phyloP scores from a whole-genome alignment of 495 filamentous ascomycete species.

The Rhizodiscina lignyota region DNA sequence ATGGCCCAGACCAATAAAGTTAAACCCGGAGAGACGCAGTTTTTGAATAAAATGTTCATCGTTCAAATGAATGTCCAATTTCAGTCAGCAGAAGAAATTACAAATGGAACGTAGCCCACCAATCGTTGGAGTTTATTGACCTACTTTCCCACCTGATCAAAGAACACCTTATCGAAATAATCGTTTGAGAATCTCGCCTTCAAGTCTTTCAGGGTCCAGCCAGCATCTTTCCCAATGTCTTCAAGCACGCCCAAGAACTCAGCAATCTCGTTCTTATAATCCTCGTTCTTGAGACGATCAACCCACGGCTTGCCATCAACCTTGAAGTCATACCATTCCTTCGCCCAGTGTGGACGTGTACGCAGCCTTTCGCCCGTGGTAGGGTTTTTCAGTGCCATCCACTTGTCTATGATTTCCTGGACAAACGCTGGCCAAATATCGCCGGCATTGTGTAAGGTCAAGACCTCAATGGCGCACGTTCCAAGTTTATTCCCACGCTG shows the following conservation, averaged over 20 bases:
- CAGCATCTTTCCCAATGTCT: slow-evolving; percentile 28
- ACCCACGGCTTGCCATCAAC: slow-evolving; percentile 16
- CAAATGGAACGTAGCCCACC: too few species aligned
- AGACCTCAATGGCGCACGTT: slow-evolving; percentile 32
- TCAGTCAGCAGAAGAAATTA: too few species aligned
- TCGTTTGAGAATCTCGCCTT: slow-evolving; percentile 26
- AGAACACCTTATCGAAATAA: slow-evolving; percentile 23
- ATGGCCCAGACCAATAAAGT: too few species aligned
- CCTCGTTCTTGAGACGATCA: slow-evolving; percentile 25
- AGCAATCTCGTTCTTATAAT: slow-evolving; percentile 28
- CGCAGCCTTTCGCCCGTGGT: slow-evolving; percentile 23
- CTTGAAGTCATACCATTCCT: slow-evolving; percentile 29
- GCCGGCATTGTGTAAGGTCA: slow-evolving; percentile 26
- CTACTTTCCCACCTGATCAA: too few species aligned
- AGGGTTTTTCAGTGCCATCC: too few species aligned
- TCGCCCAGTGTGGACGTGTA: slow-evolving; percentile 36
- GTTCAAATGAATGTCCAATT: too few species aligned
- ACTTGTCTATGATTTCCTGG: slow-evolving; percentile 29
- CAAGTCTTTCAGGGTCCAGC: slow-evolving; percentile 29
- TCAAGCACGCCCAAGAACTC: slow-evolving; percentile 23
- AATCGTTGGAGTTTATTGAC: too few species aligned
- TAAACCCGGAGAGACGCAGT: too few species aligned
- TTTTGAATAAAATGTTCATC: too few species aligned
- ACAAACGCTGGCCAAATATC: slow-evolving; percentile 28
- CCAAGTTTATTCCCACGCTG: slow-evolving; percentile 29